A percentile compares a stretch with the other conserved stretches of the same genome.
Conservation (phyloP, 768 basidiomycete species). For the Psilocybe sp. region DNA sequence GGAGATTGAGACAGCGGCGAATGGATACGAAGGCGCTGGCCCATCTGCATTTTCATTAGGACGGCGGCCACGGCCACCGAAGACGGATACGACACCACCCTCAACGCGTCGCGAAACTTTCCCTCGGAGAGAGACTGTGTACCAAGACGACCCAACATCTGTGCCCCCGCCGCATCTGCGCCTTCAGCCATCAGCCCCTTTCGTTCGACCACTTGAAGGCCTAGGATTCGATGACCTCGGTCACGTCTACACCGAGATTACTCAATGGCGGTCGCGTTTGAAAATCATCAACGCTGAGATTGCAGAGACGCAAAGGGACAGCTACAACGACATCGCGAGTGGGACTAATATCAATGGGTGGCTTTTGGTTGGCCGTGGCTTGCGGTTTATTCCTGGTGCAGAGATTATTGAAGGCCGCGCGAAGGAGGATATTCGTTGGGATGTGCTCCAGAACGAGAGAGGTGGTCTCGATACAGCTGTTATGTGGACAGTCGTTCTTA, state of each 20-base stretch:
- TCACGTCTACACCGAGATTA: conserved; percentile 66
- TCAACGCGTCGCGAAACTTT: conserved; percentile 58
- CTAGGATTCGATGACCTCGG: conserved; percentile 65
- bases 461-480: conserved; percentile 41
- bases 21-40: conserved; percentile 32
- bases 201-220: conserved; percentile 73
- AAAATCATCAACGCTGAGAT: conserved; percentile 77
- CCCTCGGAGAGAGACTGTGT: conserved; percentile 43
- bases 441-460: conserved; percentile 63
- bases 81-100: conserved; percentile 28
- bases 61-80: conserved; percentile 33
- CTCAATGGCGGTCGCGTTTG: conserved; percentile 63
- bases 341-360: conserved; percentile 73
- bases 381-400: conserved; percentile 59
- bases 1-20: conserved; percentile 33
- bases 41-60: conserved; percentile 29
- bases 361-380: conserved; percentile 71
- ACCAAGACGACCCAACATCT: conserved; percentile 27
- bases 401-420: conserved; percentile 76
- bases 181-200: conserved; percentile 64
- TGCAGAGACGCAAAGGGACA: conserved; percentile 58
- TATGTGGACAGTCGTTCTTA: conserved; percentile 56
- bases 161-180: conserved; percentile 65
- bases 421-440: conserved; percentile 83
- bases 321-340: conserved; percentile 71